Conservation (phyloP, 2,329 filamentous ascomycete genomes). For the Remersonia thermophila region DNA sequence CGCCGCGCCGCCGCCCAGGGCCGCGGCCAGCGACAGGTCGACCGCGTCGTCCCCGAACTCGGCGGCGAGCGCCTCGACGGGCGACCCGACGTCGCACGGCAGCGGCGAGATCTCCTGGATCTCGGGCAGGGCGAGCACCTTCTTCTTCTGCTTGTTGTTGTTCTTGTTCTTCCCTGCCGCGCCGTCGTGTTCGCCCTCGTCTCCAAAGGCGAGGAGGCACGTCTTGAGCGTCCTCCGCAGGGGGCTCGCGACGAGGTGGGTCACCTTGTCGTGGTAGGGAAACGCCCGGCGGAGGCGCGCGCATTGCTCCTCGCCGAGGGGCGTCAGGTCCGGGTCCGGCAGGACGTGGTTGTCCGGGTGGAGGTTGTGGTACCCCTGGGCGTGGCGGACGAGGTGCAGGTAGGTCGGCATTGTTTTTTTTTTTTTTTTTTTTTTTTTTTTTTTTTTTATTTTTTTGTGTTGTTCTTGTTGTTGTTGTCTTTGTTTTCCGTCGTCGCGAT, state of each 20-base stretch:
- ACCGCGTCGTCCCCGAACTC: constrained; percentile 49
- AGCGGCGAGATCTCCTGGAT: constrained; percentile 66
- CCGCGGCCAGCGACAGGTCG: constrained; percentile 48
- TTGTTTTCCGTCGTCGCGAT: too few species aligned
- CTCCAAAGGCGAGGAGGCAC: constrained; percentile 53
- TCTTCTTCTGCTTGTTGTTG: too few species aligned
- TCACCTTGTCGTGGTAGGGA: constrained; percentile 50
- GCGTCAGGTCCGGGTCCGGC: constrained; percentile 67
- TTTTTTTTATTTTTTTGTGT: background rate
- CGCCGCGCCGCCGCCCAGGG: constrained; percentile 19
- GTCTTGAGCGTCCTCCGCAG: constrained; percentile 73
- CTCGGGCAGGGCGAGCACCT: constrained; percentile 56
- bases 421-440: background rate
- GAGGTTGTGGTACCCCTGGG: constrained; percentile 74
- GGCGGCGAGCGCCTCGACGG: constrained; percentile 37
- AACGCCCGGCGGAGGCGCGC: constrained; percentile 47
- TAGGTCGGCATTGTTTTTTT: constrained; percentile 31
- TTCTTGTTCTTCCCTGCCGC: background rate
- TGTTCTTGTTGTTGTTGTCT: too few species aligned
- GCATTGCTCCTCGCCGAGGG: constrained; percentile 67
- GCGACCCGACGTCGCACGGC: constrained; percentile 64
- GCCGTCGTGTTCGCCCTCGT: constrained; percentile 25
- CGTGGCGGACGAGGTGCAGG: constrained; percentile 59
- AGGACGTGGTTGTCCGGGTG: constrained; percentile 54
- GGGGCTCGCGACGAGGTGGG: constrained; percentile 65